A percentile compares a stretch with the other conserved stretches of the same genome.
Conservation (phyloP, 306 rosid species). For the Notholithocarpus densiflorus region DNA sequence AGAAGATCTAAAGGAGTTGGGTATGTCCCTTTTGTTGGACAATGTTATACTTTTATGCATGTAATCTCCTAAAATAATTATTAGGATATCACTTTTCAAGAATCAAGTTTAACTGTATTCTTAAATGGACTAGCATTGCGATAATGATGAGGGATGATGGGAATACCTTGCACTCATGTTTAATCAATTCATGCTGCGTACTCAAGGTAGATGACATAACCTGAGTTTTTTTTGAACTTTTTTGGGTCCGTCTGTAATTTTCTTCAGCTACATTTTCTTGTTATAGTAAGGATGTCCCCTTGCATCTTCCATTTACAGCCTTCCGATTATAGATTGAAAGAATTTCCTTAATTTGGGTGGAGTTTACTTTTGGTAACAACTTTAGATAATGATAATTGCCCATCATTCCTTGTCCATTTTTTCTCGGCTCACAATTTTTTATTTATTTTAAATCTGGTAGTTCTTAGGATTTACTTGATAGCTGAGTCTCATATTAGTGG, state of each 20-base stretch:
- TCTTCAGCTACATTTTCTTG: conserved; percentile 44
- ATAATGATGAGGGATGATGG: conserved; percentile 98
- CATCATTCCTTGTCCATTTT: conserved; percentile 4
- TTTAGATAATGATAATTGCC: background rate
- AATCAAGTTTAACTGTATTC: conserved; percentile 88
- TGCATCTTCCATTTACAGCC: conserved; percentile 27
- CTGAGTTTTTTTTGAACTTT: conserved; percentile 42
- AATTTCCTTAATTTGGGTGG: background rate
- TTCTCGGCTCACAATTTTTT: too few species aligned
- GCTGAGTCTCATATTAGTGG: background rate
- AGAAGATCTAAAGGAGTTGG: conserved; percentile 99
- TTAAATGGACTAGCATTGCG: conserved; percentile 99
- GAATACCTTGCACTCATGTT: conserved; percentile 96
- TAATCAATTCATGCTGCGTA: conserved; percentile 96
- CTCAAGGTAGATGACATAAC: conserved; percentile 85
- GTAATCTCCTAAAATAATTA: conserved; percentile 44
- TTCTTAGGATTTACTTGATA: background rate
- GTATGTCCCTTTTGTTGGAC: conserved; percentile 50
- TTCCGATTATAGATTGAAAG: conserved; percentile 30
- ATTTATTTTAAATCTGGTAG: too few species aligned
- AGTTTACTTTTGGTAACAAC: conserved; percentile 12
- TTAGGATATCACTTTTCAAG: conserved; percentile 48
- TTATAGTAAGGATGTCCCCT: conserved; percentile 37
- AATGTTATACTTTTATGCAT: conserved; percentile 27
- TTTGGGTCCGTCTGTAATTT: conserved; percentile 46